Evolutionary conservation across 2,329 filamentous ascomycete species (phyloP).

Genomic region (Shiraia sp.): DNA sequence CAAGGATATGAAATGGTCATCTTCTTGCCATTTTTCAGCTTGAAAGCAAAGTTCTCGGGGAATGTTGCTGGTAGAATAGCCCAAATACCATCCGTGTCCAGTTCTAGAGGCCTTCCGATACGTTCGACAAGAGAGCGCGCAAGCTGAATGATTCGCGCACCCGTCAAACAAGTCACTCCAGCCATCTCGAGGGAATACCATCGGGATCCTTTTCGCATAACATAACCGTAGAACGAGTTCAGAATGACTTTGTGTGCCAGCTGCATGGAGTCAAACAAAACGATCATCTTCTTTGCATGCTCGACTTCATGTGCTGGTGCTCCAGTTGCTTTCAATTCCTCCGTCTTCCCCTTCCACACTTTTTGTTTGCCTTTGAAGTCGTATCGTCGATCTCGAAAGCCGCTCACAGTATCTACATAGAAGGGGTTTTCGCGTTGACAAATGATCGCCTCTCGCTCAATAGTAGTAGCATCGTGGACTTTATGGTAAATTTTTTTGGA

Average conservation of each 20-base stretch:
- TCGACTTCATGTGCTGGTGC: constrained; percentile 79
- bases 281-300: constrained; percentile 97
- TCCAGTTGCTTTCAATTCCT: constrained; percentile 79
- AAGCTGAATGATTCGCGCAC: constrained; percentile 95
- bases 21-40: constrained; percentile 94
- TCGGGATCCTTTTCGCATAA: constrained; percentile 97
- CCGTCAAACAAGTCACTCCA: constrained; percentile 94
- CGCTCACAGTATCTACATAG: constrained; percentile 93
- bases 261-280: constrained; percentile 93
- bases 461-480: constrained; percentile 92
- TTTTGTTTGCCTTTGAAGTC: constrained; percentile 99
- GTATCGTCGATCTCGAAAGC: constrained; percentile 95
- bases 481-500: constrained; percentile 99
- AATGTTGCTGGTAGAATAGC: constrained; percentile 97
- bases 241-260: constrained; percentile 98
- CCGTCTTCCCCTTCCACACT: constrained; percentile 97
- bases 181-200: constrained; percentile 99
- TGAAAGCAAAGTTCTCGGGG: constrained; percentile 94
- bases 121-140: constrained; percentile 91
- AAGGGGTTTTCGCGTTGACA: constrained; percentile 98
- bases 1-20: constrained; percentile 96
- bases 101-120: constrained; percentile 86
- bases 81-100: constrained; percentile 99
- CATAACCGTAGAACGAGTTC: constrained; percentile 98
- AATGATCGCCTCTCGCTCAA: constrained; percentile 93